A percentile compares a stretch with the other conserved stretches of the same genome.
Conservation (phyloP, 2,329 filamentous ascomycete species). For the Xenosphaeropsis pyriputrescens region DNA sequence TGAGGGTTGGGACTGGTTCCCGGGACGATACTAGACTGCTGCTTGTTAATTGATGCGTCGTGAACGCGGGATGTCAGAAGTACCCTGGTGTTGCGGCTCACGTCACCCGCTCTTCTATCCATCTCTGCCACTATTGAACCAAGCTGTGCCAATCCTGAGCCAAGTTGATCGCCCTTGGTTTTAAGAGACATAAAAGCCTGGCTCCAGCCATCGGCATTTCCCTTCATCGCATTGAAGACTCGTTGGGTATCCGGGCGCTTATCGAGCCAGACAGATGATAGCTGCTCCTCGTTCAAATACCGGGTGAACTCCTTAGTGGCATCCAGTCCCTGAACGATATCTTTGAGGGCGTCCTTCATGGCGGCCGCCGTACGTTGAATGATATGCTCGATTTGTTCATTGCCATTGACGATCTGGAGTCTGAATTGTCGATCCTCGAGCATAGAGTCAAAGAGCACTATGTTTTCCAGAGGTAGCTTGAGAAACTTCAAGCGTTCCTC, state of each 20-base stretch:
- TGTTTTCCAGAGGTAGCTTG: constrained; percentile 70
- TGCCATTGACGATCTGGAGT: constrained; percentile 68
- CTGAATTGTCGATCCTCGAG: constrained; percentile 75
- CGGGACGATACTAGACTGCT: constrained; percentile 6
- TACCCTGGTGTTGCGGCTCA: constrained; percentile 66
- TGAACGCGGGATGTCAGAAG: constrained; percentile 16
- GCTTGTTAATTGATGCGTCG: constrained; percentile 5
- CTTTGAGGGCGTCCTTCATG: constrained; percentile 64
- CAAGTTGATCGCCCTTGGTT: constrained; percentile 55
- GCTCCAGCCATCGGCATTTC: constrained; percentile 84
- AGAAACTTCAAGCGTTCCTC: constrained; percentile 66
- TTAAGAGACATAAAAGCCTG: constrained; percentile 66
- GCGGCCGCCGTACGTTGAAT: constrained; percentile 63
- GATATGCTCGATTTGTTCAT: constrained; percentile 83
- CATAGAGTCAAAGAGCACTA: constrained; percentile 73
- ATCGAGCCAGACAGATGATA: constrained; percentile 40
- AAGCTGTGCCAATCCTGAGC: constrained; percentile 55
- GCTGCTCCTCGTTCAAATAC: constrained; percentile 56
- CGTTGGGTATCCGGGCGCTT: constrained; percentile 50
- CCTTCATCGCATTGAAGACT: constrained; percentile 80
- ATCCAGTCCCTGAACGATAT: constrained; percentile 64
- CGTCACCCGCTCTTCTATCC: constrained; percentile 69
- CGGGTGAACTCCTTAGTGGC: constrained; percentile 62
- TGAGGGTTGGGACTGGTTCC: not conserved
- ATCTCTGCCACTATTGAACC: constrained; percentile 72